phyloP scores from a whole-genome alignment of 2,329 filamentous ascomycete species.

The Alternaria gansuensis region DNA sequence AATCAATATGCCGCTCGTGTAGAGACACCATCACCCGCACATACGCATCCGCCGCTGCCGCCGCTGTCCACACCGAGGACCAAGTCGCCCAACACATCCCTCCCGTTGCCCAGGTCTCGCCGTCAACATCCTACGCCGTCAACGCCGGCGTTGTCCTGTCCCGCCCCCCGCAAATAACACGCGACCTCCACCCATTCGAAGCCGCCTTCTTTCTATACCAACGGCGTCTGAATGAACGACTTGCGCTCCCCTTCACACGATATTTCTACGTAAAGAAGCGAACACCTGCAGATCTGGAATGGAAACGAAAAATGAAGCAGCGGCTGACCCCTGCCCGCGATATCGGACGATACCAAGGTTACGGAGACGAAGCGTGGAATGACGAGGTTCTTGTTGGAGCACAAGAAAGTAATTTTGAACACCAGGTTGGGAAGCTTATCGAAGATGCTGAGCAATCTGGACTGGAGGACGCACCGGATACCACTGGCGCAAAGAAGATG shows the following conservation, averaged over 20 bases:
- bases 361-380: slow-evolving; percentile 80
- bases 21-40: slow-evolving; percentile 52
- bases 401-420: slow-evolving; percentile 68
- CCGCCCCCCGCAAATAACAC: slow-evolving; percentile 86
- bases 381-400: slow-evolving; percentile 87
- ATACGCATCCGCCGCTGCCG: slow-evolving; percentile 50
- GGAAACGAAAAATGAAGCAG: slow-evolving; percentile 83
- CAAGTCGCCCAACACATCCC: slow-evolving; percentile 42
- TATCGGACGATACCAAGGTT: slow-evolving; percentile 83
- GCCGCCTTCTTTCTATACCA: slow-evolving; percentile 96
- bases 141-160: slow-evolving; percentile 81
- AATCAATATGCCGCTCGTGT: slow-evolving; percentile 59
- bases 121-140: slow-evolving; percentile 56
- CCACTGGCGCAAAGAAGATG: slow-evolving; percentile 40
- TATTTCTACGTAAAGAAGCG: slow-evolving; percentile 96
- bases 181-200: slow-evolving; percentile 85
- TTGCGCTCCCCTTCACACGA: slow-evolving; percentile 84
- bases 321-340: slow-evolving; percentile 82
- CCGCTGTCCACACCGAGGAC: slow-evolving; percentile 49
- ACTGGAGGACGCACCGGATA: slow-evolving; percentile 51
- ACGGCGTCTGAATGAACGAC: slow-evolving; percentile 92
- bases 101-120: slow-evolving; percentile 52
- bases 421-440: slow-evolving; percentile 73
- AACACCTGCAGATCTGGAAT: slow-evolving; percentile 84
- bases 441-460: slow-evolving; percentile 73